Percentiles rank a stretch among this genome's conserved stretches.
Conservation (phyloP, 148 eudicot species). For the Dianthus caryophyllus region DNA sequence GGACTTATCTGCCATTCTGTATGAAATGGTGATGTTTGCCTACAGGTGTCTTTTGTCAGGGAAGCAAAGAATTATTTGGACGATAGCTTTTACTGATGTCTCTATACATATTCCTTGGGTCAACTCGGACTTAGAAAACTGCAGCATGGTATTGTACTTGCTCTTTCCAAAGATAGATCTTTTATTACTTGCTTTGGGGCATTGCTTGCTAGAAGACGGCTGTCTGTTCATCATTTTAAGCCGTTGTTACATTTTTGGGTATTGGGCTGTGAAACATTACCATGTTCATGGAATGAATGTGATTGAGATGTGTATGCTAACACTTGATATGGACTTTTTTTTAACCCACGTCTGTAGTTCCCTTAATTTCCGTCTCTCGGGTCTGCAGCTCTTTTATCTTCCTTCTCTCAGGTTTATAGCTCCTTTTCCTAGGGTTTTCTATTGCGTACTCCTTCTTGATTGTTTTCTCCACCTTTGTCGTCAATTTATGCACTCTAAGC, state of each 20-base stretch:
- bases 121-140: conserved; percentile 27
- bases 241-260: not conserved
- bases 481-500: too few relatives aligned
- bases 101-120: conserved; percentile 45
- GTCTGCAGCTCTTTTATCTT: too few relatives aligned
- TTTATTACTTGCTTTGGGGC: not conserved
- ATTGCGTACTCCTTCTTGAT: too few relatives aligned
- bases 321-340: too few relatives aligned
- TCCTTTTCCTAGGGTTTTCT: too few relatives aligned
- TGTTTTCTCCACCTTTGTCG: too few relatives aligned
- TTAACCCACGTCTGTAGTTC: too few relatives aligned
- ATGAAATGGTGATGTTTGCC: not conserved
- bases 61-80: conserved; percentile 54
- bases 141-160: conserved; percentile 46
- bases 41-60: conserved; percentile 57
- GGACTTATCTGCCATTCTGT: not conserved
- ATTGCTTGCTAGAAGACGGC: not conserved
- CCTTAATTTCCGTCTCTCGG: too few relatives aligned
- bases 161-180: not conserved
- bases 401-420: too few relatives aligned
- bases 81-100: conserved; percentile 38
- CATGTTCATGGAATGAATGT: too few relatives aligned
- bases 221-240: not conserved
- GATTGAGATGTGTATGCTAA: too few relatives aligned
- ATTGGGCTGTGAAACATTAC: too few relatives aligned